Evolutionary conservation across 352 stramenopile species (phyloP).

Genomic region (Stramenopiles sp.): DNA sequence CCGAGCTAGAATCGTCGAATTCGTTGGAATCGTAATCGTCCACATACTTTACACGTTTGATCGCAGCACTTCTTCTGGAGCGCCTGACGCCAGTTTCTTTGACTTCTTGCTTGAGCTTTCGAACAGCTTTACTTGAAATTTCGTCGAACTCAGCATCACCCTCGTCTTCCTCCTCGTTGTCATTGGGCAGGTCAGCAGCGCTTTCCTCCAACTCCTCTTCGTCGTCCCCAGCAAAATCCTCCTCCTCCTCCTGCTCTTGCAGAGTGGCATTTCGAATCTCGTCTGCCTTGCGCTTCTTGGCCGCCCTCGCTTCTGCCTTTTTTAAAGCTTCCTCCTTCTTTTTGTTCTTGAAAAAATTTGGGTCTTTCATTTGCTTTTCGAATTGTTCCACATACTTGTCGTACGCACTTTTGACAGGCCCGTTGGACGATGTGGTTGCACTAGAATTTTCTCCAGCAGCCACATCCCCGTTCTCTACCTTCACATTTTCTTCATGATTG

Average conservation of each 20-base stretch:
- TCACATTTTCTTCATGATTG: no score
- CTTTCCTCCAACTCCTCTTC: neutral
- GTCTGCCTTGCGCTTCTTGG: no score
- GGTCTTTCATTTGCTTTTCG: neutral
- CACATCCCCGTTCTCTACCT: no score
- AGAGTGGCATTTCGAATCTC: neutral
- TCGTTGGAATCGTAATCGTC: neutral
- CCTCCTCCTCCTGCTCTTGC: neutral
- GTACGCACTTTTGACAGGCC: neutral
- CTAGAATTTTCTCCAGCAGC: neutral
- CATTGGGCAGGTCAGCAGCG: neutral
- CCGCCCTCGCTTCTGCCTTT: neutral
- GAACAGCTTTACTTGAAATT: neutral
- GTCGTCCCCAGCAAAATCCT: neutral
- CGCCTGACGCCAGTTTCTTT: neutral
- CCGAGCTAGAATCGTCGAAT: constrained; percentile 2
- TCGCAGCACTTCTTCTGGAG: neutral
- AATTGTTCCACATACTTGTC: neutral
- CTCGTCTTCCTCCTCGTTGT: neutral
- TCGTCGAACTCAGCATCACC: neutral
- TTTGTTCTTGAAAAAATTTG: neutral
- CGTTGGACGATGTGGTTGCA: neutral
- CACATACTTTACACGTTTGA: neutral
- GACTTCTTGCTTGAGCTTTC: neutral
- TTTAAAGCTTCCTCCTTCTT: neutral